These are phyloP conservation scores for Patellifolia procumbens DNA, from an alignment of 179 eudicot genomes.

Conservation along the genomic window DNA sequence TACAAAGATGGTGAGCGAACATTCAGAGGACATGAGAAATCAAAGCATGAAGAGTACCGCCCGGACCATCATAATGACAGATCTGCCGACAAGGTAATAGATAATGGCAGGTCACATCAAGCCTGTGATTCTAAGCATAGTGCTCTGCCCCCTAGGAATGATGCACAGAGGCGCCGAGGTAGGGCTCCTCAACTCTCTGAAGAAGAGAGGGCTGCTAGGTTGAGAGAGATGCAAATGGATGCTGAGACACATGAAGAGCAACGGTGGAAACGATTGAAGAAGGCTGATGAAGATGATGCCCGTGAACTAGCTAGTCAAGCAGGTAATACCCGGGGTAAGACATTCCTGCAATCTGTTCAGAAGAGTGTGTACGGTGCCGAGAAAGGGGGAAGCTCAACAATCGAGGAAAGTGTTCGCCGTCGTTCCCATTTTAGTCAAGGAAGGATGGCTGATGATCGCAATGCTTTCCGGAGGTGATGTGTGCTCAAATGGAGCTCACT, in stretches of 20 bases:
- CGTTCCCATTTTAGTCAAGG: constrained; percentile 78
- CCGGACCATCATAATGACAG: constrained; percentile 24
- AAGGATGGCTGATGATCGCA: constrained; percentile 58
- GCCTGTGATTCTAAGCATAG: constrained; percentile 23
- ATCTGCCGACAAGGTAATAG: constrained; percentile 25
- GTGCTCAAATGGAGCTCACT: neutral
- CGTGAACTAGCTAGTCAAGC: constrained; percentile 53
- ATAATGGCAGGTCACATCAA: constrained; percentile 19
- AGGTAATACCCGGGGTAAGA: constrained; percentile 38
- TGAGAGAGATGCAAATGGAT: constrained; percentile 88
- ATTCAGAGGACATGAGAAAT: constrained; percentile 31
- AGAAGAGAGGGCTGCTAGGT: constrained; percentile 82
- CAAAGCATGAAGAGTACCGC: constrained; percentile 27
- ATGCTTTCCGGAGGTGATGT: constrained; percentile 77
- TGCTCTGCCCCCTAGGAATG: constrained; percentile 40
- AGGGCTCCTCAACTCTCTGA: constrained; percentile 61
- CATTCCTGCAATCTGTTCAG: constrained; percentile 71
- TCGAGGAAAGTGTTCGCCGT: constrained; percentile 93
- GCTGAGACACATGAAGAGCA: constrained; percentile 90
- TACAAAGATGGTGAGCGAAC: constrained; percentile 26
- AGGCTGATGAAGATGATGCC: constrained; percentile 82
- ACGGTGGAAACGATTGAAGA: constrained; percentile 86
- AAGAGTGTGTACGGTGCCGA: constrained; percentile 88
- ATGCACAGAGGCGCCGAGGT: constrained; percentile 44
- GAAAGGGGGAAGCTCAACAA: constrained; percentile 82